Conservation (phyloP, 805 yeast genomes). For the Ogataea populi-albae region DNA sequence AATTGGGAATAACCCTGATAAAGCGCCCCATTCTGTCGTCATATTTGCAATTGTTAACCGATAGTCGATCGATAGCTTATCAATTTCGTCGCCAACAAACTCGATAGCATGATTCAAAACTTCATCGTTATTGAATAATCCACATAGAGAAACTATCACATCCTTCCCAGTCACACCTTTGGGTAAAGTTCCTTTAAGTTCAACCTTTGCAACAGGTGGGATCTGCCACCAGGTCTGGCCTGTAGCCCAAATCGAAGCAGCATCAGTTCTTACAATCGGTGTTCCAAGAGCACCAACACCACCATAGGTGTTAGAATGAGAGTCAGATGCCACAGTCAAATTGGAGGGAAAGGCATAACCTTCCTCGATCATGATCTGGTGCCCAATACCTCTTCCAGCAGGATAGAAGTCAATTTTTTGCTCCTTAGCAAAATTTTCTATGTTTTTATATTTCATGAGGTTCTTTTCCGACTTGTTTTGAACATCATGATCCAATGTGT, state of each 20-base stretch:
- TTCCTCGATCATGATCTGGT: constrained; percentile 98
- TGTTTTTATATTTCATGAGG: constrained; percentile 80
- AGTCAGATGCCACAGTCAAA: constrained; percentile 93
- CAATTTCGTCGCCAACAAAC: constrained; percentile 80
- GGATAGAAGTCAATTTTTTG: constrained; percentile 97
- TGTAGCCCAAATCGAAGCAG: constrained; percentile 99
- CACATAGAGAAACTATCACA: constrained; percentile 94
- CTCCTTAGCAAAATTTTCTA: constrained; percentile 81
- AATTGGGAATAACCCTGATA: constrained; percentile 96
- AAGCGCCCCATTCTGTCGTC: constrained; percentile 99
- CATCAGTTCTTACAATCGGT: constrained; percentile 97
- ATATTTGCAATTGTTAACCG: constrained; percentile 92
- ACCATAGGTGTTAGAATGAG: constrained; percentile 97
- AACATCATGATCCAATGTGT: constrained; percentile 96
- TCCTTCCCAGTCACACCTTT: constrained; percentile 93
- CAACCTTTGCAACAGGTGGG: constrained; percentile 96
- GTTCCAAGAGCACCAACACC: constrained; percentile 96
- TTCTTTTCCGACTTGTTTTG: constrained; percentile 91
- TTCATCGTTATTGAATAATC: constrained; percentile 86
- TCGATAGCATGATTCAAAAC: constrained; percentile 93
- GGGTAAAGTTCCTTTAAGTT: constrained; percentile 76
- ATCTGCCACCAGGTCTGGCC: constrained; percentile 99
- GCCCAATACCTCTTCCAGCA: constrained; percentile 99
- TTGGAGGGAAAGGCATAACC: constrained; percentile 97
- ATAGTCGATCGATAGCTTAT: constrained; percentile 69